Conservation (phyloP, 805 yeast genomes). For the Wickerhamomyces canadensis region DNA sequence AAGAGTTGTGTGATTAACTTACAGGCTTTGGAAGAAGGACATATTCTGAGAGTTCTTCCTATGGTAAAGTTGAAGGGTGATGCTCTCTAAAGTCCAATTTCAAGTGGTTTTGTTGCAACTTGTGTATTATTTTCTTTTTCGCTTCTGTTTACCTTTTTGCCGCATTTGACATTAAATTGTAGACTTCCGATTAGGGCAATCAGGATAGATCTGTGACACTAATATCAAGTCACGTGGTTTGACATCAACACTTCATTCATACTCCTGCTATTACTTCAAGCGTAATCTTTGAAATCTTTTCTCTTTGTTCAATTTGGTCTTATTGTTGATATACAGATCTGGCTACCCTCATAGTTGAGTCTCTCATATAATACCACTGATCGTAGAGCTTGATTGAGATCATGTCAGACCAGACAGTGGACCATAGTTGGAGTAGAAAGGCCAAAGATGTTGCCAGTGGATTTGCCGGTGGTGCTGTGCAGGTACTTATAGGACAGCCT, state of each 20-base stretch:
- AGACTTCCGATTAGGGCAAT: neutral
- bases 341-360: no score
- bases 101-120: no score
- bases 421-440: slow-evolving; percentile 36
- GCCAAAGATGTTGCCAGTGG: slow-evolving; percentile 67
- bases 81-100: no score
- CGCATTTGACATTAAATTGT: neutral
- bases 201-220: neutral
- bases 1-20: slow-evolving; percentile 5
- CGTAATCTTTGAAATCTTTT: no score
- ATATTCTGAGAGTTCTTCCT: slow-evolving; percentile 4
- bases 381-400: no score
- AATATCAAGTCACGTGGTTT: slow-evolving; percentile 2
- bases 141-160: neutral
- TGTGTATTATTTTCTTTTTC: neutral
- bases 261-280: no score
- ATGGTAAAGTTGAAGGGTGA: no score
- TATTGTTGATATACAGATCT: no score
- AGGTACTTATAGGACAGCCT: slow-evolving; percentile 88
- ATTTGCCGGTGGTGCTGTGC: slow-evolving; percentile 93
- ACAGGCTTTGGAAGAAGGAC: slow-evolving; percentile 29
- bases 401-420: slow-evolving; percentile 15
- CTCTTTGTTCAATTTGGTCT: no score
- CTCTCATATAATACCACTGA: no score
- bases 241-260: slow-evolving; percentile 5